Percentiles rank a stretch among this genome's conserved stretches.
Evolutionary conservation across 2,329 filamentous ascomycete species (phyloP).

Genomic region (Ophiobolus disseminans): DNA sequence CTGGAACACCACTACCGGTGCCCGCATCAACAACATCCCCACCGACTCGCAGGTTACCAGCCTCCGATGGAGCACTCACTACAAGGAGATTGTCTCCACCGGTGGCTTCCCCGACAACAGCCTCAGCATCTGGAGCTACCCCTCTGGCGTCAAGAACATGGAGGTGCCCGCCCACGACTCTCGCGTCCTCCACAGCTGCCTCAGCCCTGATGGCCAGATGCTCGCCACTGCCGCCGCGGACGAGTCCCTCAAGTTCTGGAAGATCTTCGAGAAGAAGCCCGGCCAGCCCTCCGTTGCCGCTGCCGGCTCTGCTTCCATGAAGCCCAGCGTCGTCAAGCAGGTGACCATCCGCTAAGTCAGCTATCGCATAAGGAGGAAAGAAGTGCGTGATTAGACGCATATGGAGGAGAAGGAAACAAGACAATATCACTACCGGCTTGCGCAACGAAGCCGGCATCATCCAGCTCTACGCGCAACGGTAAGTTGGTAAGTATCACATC

Average conservation of each 20-base stretch:
- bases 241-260: constrained; percentile 99
- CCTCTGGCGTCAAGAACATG: constrained; percentile 93
- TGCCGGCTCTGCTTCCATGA: constrained; percentile 76
- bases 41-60: constrained; percentile 97
- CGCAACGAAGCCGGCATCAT: constrained; percentile 45
- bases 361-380: not conserved
- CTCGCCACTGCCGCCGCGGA: constrained; percentile 94
- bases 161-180: constrained; percentile 98
- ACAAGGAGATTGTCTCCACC: constrained; percentile 97
- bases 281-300: constrained; percentile 70
- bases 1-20: constrained; percentile 98
- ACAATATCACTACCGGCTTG: constrained; percentile 40
- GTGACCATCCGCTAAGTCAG: constrained; percentile 69
- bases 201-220: constrained; percentile 98
- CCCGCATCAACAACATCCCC: constrained; percentile 98
- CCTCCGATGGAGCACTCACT: constrained; percentile 93
- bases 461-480: constrained; percentile 52
- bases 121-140: constrained; percentile 98
- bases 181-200: constrained; percentile 92
- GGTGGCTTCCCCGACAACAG: constrained; percentile 99
- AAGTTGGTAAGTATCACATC: constrained; percentile 53
- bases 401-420: constrained; percentile 18
- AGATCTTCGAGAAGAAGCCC: constrained; percentile 98
- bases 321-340: constrained; percentile 83
- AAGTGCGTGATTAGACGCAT: not conserved